phyloP scores from a whole-genome alignment of 305 asterid genomes.

The Solanum hybrid region DNA sequence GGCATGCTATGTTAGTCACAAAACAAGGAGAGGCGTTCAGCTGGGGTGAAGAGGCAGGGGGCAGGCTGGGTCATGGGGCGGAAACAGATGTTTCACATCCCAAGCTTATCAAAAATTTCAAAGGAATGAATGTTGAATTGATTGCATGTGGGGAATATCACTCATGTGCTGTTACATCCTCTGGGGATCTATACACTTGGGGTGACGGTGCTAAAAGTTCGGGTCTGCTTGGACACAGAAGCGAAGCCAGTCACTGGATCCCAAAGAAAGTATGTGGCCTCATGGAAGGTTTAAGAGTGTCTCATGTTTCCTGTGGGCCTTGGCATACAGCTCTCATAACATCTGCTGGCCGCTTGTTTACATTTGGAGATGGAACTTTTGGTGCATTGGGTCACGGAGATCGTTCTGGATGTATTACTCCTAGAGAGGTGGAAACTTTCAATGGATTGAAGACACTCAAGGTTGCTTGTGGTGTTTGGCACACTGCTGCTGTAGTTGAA shows the following conservation, averaged over 20 bases:
- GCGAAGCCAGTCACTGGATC: slow-evolving; percentile 68
- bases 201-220: slow-evolving; percentile 52
- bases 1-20: slow-evolving; percentile 63
- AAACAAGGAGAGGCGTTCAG: slow-evolving; percentile 81
- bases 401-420: slow-evolving; percentile 22
- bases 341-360: slow-evolving; percentile 46
- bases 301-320: slow-evolving; percentile 79
- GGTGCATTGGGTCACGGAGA: slow-evolving; percentile 89
- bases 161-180: slow-evolving; percentile 65
- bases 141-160: slow-evolving; percentile 77
- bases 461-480: slow-evolving; percentile 94
- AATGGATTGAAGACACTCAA: slow-evolving; percentile 37
- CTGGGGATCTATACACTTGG: slow-evolving; percentile 87
- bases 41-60: slow-evolving; percentile 88
- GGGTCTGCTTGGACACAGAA: slow-evolving; percentile 72
- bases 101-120: slow-evolving; percentile 44
- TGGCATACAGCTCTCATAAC: slow-evolving; percentile 82
- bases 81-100: slow-evolving; percentile 59
- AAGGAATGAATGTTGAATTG: slow-evolving; percentile 50
- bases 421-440: slow-evolving; percentile 62
- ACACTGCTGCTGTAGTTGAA: slow-evolving; percentile 78
- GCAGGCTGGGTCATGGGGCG: slow-evolving; percentile 82
- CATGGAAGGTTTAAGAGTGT: slow-evolving; percentile 57
- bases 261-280: slow-evolving; percentile 61
- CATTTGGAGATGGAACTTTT: slow-evolving; percentile 90